Base-by-base conservation (phyloP, 768 basidiomycete species). In the Leccinum olivaceopallidum region DNA sequence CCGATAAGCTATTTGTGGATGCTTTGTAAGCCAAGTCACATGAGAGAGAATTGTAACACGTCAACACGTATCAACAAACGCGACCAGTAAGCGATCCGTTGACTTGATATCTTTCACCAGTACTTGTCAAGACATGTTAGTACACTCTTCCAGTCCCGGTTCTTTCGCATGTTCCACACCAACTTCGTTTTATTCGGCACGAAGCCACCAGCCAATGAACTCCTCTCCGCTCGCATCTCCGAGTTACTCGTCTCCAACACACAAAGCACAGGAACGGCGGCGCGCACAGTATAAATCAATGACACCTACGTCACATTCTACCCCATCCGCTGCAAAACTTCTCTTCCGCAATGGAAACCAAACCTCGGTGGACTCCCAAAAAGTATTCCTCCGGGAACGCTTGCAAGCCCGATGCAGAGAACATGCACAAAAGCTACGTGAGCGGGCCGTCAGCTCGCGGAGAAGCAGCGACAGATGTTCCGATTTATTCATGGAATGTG, bases 361-460 rank as follows among this genome's bases (percentile, higher is more conserved):
- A 53, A 56, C 67, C 1, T 63, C 72, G 2, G 80, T 81, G 56
- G 79, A 83, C 18, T 75, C 85, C 0, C 81, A 85, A 58, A 85
- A 82, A 47, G 64, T 74, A 5, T 81, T 90, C 52, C 70, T 90
- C 53, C 75, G 85, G 28, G 85, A 86, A 55, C 80, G 83, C 32
- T 83, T 90, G 62, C 82, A 82, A 65, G 82, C 81, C 4, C 80
- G 82, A 54, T 89, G 87, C 70, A 67, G 87, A 49, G 85, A 88
- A 68, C 78, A 87, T 20, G 87, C 85, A 0, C 76, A 78, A 36
- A 81, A 80, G 63, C 84, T 83, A 22, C 77, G 88, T 51, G 79
- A 79, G 47, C 79, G 77, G 32, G 81, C 81, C 12, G 71, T 87
- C 14, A 62, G 63, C 42, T 69, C 71, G 22, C 74, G 73, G 16